phyloP scores from a whole-genome alignment of 169 alveolate genomes.

The Plasmodium falciparum region DNA sequence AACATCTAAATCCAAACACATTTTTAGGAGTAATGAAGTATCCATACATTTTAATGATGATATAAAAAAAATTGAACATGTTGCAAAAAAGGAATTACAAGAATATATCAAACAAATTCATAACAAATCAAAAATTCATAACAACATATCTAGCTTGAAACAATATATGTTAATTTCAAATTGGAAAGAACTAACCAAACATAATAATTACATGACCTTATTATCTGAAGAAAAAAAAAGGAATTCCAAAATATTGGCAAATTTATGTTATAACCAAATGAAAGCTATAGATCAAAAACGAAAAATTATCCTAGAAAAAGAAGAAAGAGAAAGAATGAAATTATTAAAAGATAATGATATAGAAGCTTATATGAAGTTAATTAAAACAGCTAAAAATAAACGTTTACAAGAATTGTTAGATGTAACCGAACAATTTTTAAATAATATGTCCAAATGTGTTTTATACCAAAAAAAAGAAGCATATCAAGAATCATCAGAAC shows the following conservation, averaged over 20 bases:
- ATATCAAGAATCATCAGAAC: neutral
- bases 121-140: slow-evolving; percentile 11
- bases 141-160: slow-evolving; percentile 21
- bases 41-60: neutral
- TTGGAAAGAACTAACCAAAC: slow-evolving; percentile 34
- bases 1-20: neutral
- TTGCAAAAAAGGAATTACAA: slow-evolving; percentile 1
- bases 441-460: slow-evolving; percentile 82
- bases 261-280: slow-evolving; percentile 35
- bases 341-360: slow-evolving; percentile 92
- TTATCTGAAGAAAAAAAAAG: slow-evolving; percentile 15
- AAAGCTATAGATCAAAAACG: slow-evolving; percentile 30
- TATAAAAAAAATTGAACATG: neutral
- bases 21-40: neutral
- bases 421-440: slow-evolving; percentile 95
- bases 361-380: slow-evolving; percentile 91
- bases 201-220: slow-evolving; percentile 7
- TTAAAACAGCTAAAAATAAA: slow-evolving; percentile 94
- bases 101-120: slow-evolving; percentile 11
- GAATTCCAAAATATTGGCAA: slow-evolving; percentile 17
- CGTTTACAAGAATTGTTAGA: slow-evolving; percentile 93
- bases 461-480: slow-evolving; percentile 14
- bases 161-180: slow-evolving; percentile 11
- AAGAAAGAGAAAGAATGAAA: slow-evolving; percentile 81
- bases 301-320: slow-evolving; percentile 27